Conservation (phyloP, 176 grass and related monocot species). For the Sorghum bicolor region Sorghum_bicolor_NCBIv3 NC_012879.2:60693501-60694000, state of each 20-base stretch:
- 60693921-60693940: background rate
- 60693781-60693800: slow-evolving; percentile 75
- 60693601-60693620: slow-evolving; percentile 96
- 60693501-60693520: background rate
- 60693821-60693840: slow-evolving; percentile 58
- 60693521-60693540: background rate
- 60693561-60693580: slow-evolving; percentile 87
- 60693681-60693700: background rate
- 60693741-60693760: slow-evolving; percentile 62
- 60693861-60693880: slow-evolving; percentile 45
- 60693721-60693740: slow-evolving; percentile 68
- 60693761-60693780: slow-evolving; percentile 64
- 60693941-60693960: too few species aligned
- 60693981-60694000: too few species aligned
- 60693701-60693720: slow-evolving; percentile 80
- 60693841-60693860: slow-evolving; percentile 14
- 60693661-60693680: background rate
- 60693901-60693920: slow-evolving; percentile 53
- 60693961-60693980: too few species aligned
- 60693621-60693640: slow-evolving; percentile 2
- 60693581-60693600: slow-evolving; percentile 56
- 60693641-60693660: background rate
- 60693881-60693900: slow-evolving; percentile 38
- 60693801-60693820: slow-evolving; percentile 51
- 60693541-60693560: slow-evolving; percentile 93